These are phyloP conservation scores for Niveomyces coronatus DNA, from an alignment of 2,329 filamentous ascomycete species.

Conservation along the genomic window DNA sequence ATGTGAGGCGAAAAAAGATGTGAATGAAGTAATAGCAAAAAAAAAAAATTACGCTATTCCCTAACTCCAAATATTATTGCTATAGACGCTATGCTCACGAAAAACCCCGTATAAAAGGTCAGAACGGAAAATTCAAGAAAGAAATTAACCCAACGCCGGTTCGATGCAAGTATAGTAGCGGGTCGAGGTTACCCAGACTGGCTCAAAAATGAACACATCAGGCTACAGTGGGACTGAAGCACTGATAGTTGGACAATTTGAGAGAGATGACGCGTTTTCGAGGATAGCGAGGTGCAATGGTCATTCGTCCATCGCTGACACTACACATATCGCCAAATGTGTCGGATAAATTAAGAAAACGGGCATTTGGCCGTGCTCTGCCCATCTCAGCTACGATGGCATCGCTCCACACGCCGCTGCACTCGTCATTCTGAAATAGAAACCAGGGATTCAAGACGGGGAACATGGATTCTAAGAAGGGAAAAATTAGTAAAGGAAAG, in stretches of 20 bases:
- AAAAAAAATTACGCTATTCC: no score
- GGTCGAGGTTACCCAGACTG: no score
- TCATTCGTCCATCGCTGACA: slow-evolving; percentile 48
- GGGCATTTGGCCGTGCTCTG: slow-evolving; percentile 44
- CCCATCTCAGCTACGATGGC: slow-evolving; percentile 51
- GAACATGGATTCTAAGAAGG: slow-evolving; percentile 51
- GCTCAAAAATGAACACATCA: no score
- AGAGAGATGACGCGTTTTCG: slow-evolving; percentile 43
- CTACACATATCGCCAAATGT: slow-evolving; percentile 50
- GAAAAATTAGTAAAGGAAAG: slow-evolving; percentile 11
- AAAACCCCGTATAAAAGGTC: no score
- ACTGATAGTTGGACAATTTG: slow-evolving; percentile 47
- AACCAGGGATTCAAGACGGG: slow-evolving; percentile 67
- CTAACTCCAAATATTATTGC: no score
- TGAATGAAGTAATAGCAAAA: no score
- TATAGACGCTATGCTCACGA: no score
- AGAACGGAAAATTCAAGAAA: no score
- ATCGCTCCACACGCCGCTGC: slow-evolving; percentile 64
- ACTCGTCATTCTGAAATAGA: slow-evolving; percentile 47
- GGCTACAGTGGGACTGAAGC: no score
- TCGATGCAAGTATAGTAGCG: slow-evolving; percentile 7
- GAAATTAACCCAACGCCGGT: slow-evolving; percentile 1
- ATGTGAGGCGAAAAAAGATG: no score
- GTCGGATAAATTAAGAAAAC: slow-evolving; percentile 53
- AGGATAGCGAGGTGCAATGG: slow-evolving; percentile 45